Base-by-base conservation (phyloP, 441 rosid genomes). In the Theobroma grandiflorum region DNA sequence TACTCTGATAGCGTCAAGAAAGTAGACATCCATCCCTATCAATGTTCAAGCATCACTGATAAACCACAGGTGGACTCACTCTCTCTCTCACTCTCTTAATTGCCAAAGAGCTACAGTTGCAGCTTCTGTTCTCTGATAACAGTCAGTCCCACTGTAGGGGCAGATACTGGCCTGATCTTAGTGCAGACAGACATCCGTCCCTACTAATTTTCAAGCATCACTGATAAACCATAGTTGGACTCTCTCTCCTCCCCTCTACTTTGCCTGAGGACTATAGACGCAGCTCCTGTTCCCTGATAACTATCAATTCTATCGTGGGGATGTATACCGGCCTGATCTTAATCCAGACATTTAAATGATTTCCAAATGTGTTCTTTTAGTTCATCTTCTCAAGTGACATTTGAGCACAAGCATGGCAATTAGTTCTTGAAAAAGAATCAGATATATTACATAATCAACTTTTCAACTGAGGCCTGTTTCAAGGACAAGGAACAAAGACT, bases 401-500 rank as follows among this genome's bases (percentile, higher is more conserved):
- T 33, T 4, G 15, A 67, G 42, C 31, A 20, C 18, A 67, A 43
- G 35, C 35, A 67, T 43, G 18, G 42, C 18, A 15, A 69, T 22
- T 45, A 6, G 40, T 70, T 71, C 43, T 16, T 31, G 22, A 8
- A 7, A 50, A 22, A 22, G 26, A 63, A 61, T 11, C 33, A 50
- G 75, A 71, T 16, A 71, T 33, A n/a, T 52, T 72, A 52, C 62
- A 72, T 18, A 5, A 0, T 50, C 16, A 71, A 18, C 61, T 50
- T 33, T 71, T 31, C 43, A 75, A 43, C 16, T 14, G 22, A 59
- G 69, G n/a, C 37, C 53, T 20, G 22, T 43, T 75, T 47, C 4
- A 43, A 31, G 79, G 71, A 35, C 59, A 11, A 47, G 14, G 20
- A 55, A 67, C 4, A 67, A n/a, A 68, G 6, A 59, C 31, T 75